Conservation (phyloP, 169 alveolate species). For the Plasmodium reichenowi region DNA sequence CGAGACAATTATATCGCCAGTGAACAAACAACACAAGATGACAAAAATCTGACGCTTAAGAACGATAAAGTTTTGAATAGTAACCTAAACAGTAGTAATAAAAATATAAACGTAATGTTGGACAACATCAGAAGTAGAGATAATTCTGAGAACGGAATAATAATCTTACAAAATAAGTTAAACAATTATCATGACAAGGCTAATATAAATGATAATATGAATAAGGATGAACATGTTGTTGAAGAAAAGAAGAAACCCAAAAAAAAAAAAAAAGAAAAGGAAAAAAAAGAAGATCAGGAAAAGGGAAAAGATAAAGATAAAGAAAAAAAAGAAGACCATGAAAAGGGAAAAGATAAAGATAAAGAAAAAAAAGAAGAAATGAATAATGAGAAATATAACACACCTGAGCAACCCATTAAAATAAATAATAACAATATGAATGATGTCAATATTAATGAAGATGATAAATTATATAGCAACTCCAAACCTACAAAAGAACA, state of each 20-base stretch:
- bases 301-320: slow-evolving; percentile 2
- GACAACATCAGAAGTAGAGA: too few species aligned
- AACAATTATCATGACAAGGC: not conserved
- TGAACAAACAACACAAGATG: too few species aligned
- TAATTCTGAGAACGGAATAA: too few species aligned
- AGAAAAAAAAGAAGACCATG: not conserved
- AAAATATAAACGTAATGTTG: too few species aligned
- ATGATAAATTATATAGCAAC: not conserved
- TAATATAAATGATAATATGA: not conserved
- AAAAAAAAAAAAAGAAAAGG: slow-evolving; percentile 40
- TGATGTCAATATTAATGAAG: not conserved
- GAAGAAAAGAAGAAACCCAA: slow-evolving; percentile 6
- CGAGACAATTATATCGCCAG: too few species aligned
- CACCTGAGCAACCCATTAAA: too few species aligned
- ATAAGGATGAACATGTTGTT: not conserved
- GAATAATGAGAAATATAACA: too few species aligned
- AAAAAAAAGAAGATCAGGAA: slow-evolving; percentile 20
- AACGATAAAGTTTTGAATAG: too few species aligned
- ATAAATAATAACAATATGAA: not conserved
- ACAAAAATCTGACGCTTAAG: too few species aligned
- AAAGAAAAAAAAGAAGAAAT: not conserved
- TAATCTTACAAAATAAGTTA: too few species aligned
- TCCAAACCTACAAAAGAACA: not conserved
- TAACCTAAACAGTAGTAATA: too few species aligned
- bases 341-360: not conserved